These are phyloP conservation scores for Citrus australasica DNA, from an alignment of 345 rosid genomes.

Conservation along the genomic window DNA sequence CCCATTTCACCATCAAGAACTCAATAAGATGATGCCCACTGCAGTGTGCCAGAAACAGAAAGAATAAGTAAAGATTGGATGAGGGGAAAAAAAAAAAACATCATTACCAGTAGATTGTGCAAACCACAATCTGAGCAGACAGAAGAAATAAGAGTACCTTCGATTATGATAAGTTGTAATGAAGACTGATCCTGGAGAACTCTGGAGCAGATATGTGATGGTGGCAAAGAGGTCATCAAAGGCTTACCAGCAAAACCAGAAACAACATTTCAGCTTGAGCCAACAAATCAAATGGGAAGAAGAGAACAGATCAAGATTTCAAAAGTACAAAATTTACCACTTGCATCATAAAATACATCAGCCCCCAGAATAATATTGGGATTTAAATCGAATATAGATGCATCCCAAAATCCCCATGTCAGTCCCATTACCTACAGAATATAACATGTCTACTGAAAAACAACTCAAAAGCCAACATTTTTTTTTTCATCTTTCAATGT, in stretches of 20 bases:
- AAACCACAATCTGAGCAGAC: too few relatives aligned
- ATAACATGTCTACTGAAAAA: slow-evolving; percentile 6
- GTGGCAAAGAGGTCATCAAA: slow-evolving; percentile 88
- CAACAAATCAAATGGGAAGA: neutral
- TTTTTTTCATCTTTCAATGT: neutral
- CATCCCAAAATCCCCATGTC: slow-evolving; percentile 91
- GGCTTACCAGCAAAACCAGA: slow-evolving; percentile 38
- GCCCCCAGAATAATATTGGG: slow-evolving; percentile 81
- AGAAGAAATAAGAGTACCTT: slow-evolving; percentile 42
- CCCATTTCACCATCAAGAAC: slow-evolving; percentile 89
- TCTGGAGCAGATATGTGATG: slow-evolving; percentile 69
- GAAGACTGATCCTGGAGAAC: slow-evolving; percentile 67
- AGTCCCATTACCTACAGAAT: slow-evolving; percentile 56
- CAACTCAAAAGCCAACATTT: neutral
- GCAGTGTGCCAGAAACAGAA: slow-evolving; percentile 14
- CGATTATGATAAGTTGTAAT: slow-evolving; percentile 88
- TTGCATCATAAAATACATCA: slow-evolving; percentile 78
- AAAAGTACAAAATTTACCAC: slow-evolving; percentile 40
- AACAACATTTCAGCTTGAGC: slow-evolving; percentile 10
- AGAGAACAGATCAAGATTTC: neutral
- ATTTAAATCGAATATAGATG: slow-evolving; percentile 44
- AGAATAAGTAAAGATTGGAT: neutral
- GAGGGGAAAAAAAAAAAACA: neutral
- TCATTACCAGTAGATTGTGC: neutral
- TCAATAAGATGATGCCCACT: slow-evolving; percentile 94